Evolutionary conservation across 495 filamentous ascomycete genomes (phyloP), one percentile per base, ranked within the genome.

Genomic region (Staphylotrichum tortipilum): DNA sequence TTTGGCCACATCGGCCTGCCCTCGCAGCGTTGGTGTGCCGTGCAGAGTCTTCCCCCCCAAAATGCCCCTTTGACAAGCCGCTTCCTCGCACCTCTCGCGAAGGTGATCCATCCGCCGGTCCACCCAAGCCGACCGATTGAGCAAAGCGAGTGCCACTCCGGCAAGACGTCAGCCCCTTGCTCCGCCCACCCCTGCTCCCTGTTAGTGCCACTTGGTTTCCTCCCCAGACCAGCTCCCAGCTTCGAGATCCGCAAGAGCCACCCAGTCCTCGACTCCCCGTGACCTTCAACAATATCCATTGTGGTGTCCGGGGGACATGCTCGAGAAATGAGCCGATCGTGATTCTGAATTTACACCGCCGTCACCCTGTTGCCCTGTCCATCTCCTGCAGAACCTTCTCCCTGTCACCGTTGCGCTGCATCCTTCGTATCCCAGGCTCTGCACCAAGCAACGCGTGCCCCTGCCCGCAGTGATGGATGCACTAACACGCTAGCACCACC

Each of bases 91-190:
- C 57, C 57, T 61, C 58, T 61, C 60, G 59, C 51, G 53, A 60
- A 66, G 63, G 59, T 64, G 61, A 65, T 67, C 61, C 61, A 67
- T 67, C 59, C 56, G 57, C 45, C 39, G 52, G 46, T 51, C 55
- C 60, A 49, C 62, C 47, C 44, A n/a, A 33, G 40, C 31, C 53
- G 33, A 49, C 58, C 60, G 55, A 61, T 63, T 54, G 55, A 62
- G 56, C 51, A 56, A 58, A 58, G 54, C 49, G 50, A 48, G 57
- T 56, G 45, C 59, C 50, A 49, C 49, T n/a, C 53, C 43, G 40
- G 53, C 40, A 47, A 45, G 50, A 55, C 48, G 53, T 59, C 60
- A 65, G 62, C 62, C 53, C 56, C 48, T 54, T 49, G 23, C 47
- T 65, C 46, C n/a, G 22, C 6, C 22, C 49, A 65, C 62, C 55